Conservation (phyloP, 345 rosid species). For the Salix suchowensis region DNA sequence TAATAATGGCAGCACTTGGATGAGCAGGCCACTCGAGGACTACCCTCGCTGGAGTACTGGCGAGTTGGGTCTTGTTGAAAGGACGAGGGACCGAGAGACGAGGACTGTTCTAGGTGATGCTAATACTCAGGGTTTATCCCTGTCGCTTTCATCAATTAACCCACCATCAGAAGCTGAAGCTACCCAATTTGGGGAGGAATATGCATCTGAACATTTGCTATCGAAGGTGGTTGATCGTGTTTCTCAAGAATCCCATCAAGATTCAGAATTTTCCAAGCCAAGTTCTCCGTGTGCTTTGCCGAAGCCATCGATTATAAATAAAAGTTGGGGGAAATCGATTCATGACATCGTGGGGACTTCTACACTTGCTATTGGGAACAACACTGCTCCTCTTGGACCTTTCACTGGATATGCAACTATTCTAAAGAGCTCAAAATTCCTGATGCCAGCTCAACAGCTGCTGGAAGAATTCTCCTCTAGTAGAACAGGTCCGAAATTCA, state of each 20-base stretch:
- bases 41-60: constrained; percentile 19
- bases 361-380: constrained; percentile 18
- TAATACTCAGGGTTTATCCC: constrained; percentile 35
- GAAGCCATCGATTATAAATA: constrained; percentile 23
- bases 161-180: constrained; percentile 14
- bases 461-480: constrained; percentile 46
- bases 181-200: constrained; percentile 23
- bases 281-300: constrained; percentile 9
- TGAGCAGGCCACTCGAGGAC: constrained; percentile 11
- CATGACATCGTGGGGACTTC: constrained; percentile 27
- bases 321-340: constrained; percentile 28
- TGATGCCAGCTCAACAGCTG: constrained; percentile 50
- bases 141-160: constrained; percentile 48
- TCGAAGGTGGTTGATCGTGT: constrained; percentile 1
- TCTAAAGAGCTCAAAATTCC: constrained; percentile 53
- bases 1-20: constrained; percentile 12
- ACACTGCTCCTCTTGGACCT: constrained; percentile 61
- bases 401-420: constrained; percentile 70
- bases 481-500: constrained; percentile 10
- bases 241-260: constrained; percentile 15
- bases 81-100: constrained; percentile 15
- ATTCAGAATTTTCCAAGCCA: constrained; percentile 11
- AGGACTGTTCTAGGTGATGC: constrained; percentile 14
- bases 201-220: constrained; percentile 9
- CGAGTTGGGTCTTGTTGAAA: constrained; percentile 21